Evolutionary conservation across 108 stramenopile species (phyloP).

Genomic region (Nitzschia inconspicua): DNA sequence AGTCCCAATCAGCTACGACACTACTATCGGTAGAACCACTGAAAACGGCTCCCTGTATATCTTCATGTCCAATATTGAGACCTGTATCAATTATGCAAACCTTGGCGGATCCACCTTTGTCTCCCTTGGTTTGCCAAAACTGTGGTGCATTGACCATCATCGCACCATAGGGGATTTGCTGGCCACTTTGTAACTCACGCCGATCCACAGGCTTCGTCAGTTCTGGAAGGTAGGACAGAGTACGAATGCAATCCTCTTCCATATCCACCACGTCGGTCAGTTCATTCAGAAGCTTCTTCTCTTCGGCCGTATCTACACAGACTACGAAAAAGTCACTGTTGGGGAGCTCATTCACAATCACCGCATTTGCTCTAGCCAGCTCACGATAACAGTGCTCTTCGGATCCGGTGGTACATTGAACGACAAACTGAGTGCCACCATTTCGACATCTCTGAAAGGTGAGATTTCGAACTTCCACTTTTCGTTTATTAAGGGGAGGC

Average conservation of each 20-base stretch:
- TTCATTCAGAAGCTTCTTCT: neutral
- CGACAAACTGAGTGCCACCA: too few relatives aligned
- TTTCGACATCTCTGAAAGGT: too few relatives aligned
- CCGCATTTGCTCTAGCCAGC: neutral
- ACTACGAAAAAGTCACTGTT: constrained; percentile 8
- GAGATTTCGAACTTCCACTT: too few relatives aligned
- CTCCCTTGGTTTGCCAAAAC: neutral
- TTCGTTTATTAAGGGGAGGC: too few relatives aligned
- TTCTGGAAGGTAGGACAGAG: constrained; percentile 3
- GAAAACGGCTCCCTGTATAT: constrained; percentile 18
- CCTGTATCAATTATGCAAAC: constrained; percentile 67
- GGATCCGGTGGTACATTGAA: too few relatives aligned
- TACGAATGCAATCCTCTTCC: constrained; percentile 5
- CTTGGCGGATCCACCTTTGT: constrained; percentile 16
- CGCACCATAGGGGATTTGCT: constrained; percentile 15
- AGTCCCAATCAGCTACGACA: neutral
- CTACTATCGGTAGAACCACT: neutral
- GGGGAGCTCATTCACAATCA: constrained; percentile 1
- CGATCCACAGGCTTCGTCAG: too few relatives aligned
- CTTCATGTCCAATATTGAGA: constrained; percentile 30
- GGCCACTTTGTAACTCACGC: too few relatives aligned
- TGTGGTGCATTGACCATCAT: constrained; percentile 18
- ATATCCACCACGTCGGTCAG: constrained; percentile 5
- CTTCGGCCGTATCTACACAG: neutral
- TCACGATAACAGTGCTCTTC: neutral